A percentile compares a stretch with the other conserved stretches of the same genome.
phyloP scores from a whole-genome alignment of 179 eudicot species.

The Spinacia oleracea region DNA sequence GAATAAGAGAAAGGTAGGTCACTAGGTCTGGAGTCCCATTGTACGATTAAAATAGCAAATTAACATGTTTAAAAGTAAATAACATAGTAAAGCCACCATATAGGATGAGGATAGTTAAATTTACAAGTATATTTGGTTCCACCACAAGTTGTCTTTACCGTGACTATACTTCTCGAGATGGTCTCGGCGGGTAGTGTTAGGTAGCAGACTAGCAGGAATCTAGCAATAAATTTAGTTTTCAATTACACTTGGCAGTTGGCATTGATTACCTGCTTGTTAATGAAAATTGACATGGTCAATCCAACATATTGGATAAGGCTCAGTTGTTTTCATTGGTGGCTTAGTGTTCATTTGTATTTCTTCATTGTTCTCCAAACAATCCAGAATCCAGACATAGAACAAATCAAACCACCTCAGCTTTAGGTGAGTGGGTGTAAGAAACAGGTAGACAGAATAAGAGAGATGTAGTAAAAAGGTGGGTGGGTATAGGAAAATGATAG shows the following conservation, averaged over 20 bases:
- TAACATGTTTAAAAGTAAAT: neutral
- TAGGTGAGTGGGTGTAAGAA: no score
- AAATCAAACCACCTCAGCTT: neutral
- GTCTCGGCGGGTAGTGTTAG: neutral
- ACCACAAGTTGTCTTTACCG: neutral
- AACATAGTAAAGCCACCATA: neutral
- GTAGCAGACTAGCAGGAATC: neutral
- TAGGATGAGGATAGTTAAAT: neutral
- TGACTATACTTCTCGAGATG: neutral
- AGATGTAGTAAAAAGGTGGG: no score
- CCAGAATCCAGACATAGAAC: neutral
- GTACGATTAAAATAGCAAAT: neutral
- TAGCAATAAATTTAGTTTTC: neutral
- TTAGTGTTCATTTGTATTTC: neutral
- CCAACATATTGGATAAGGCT: neutral
- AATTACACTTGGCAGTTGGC: neutral
- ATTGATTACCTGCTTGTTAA: neutral
- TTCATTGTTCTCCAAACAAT: neutral
- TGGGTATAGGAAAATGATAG: no score
- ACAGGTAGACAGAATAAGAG: no score
- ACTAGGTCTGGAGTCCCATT: neutral
- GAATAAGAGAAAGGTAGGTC: neutral
- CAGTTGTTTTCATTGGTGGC: neutral
- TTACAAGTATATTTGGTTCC: no score
- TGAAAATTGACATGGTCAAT: neutral